Evolutionary conservation across 306 rosid species (phyloP), one percentile per base, ranked within the genome.

Genomic region (Prunus mume): DNA sequence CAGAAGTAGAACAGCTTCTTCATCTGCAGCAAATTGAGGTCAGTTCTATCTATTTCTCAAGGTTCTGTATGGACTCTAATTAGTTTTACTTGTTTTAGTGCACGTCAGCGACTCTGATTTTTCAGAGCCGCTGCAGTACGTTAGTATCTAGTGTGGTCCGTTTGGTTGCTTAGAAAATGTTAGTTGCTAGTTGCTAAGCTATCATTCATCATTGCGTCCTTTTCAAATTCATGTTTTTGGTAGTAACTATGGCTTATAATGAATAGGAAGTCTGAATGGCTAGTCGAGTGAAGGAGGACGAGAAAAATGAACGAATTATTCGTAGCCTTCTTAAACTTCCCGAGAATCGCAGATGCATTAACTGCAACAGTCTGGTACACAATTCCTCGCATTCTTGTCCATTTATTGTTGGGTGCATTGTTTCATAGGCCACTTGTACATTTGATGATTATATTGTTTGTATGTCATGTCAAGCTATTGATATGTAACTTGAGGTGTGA

Each of bases 241-340:
- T n/a, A 34, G 27, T 81, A 67, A 81, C 46, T 70, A 38, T 85
- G 85, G 51, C 54, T 47, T 77, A 56, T 69, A 81, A 72, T 71
- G 83, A 24, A 74, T 87, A 72, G 79, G 91, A 78, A 74, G 77
- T 69, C 71, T 75, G 60, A 80, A 93, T 95, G 98, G 84, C 96
- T 45, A 92, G 73, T 82, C 91, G 91, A 66, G 57, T 90, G 69
- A 95, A 80, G 84, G 97, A 95, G 84, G 98, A 95, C 11, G 97
- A 92, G 85, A 90, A 83, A 72, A 89, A 95, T 74, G 98, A 95
- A 77, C 88, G 93, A 57, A 87, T 80, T 65, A 92, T 95, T 81
- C 97, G 98, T 12, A 92, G 93, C 67, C 93, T 95, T 75, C 96
- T 92, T 46, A 95, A 90, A 82, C 96, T 89, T 62, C 85, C 81